Evolutionary conservation across 768 basidiomycete genomes (phyloP).

Genomic region (Multifurca ochricompacta): DNA sequence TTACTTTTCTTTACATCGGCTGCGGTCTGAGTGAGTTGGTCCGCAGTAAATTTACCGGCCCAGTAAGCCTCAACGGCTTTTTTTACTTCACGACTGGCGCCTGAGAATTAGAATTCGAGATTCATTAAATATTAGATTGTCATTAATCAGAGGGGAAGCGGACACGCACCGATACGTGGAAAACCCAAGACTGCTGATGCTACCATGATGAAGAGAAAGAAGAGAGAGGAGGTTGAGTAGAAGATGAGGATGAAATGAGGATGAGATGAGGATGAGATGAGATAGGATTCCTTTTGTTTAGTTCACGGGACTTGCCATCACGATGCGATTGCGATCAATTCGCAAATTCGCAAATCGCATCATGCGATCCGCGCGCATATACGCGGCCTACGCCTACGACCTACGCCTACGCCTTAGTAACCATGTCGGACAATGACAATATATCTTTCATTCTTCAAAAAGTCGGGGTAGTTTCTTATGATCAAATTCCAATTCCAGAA

Average conservation of each 20-base stretch:
- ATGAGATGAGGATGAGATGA: too few species aligned
- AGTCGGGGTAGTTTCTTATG: constrained; percentile 61
- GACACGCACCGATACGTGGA: constrained; percentile 72
- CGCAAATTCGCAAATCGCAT: background rate
- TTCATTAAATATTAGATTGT: background rate
- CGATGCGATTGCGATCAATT: background rate
- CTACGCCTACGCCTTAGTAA: too few species aligned
- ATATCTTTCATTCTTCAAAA: constrained; percentile 70
- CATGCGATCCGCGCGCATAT: too few species aligned
- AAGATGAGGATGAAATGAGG: too few species aligned
- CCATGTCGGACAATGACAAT: constrained; percentile 73
- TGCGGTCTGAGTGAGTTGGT: constrained; percentile 81
- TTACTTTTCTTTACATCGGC: constrained; percentile 81
- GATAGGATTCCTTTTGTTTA: constrained; percentile 6
- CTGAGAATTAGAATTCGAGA: constrained; percentile 33
- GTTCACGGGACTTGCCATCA: constrained; percentile 16
- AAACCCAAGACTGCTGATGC: constrained; percentile 83
- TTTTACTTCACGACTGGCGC: constrained; percentile 92
- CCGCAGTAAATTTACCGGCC: constrained; percentile 83
- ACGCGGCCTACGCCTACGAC: too few species aligned
- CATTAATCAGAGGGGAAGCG: background rate
- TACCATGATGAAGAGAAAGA: constrained; percentile 45
- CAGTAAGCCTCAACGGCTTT: constrained; percentile 99
- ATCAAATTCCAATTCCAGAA: constrained; percentile 68
- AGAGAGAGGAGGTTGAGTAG: constrained; percentile 14